Base-by-base conservation (phyloP, 1,284 basidiomycete genomes). In the Boletellus sp. region DNA sequence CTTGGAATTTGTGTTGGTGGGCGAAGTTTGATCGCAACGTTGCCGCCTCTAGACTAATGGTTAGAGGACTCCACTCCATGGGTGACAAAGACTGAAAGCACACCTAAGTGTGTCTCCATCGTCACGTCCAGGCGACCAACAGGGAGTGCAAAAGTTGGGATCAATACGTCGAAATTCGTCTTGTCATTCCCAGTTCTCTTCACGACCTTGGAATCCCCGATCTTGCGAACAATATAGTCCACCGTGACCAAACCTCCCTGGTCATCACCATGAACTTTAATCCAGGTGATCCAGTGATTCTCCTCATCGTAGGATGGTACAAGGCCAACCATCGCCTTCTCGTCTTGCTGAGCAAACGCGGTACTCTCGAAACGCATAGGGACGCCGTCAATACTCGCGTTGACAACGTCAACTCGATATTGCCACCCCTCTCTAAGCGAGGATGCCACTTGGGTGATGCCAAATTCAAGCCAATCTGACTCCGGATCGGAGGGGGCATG, bases 401-500 rank as follows among this genome's bases (percentile, higher is more conserved):
- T 76, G 33, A 79, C 72, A 44, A 89, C 75, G 18, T 82, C 75
- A 35, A 86, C 72, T 47, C 69, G 72, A 38, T 78, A 75, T 22
- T 71, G 70, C 19, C 54, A 55, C 18, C 22, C 56, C 16, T 56
- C 56, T 39, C 37, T 38, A n/a, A 57, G 47, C 36, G 50, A 26
- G n/a, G 61, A 43, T 33, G 52, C 33, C 39, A 72, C 69, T 52
- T 75, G 74, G 10, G 81, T 81, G 39, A 90, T 71, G n/a, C 85
- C 86, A 61, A 90, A 89, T 66, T 89, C 86, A n/a, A 90, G 69
- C 82, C 82, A 86, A 50, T 83, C 83, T 21, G 78, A 76, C 49
- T 81, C 79, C 15, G 72, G 61, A 41, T 83, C 77, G 13, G 75
- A 70, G 18, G 85, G 84, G 7, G 79, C 78, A 30, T 81, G 78